Percentiles rank a stretch among this genome's conserved stretches.
These are phyloP conservation scores for Cinnamomum chago DNA, from an alignment of 164 flowering plant genomes.

Conservation along the genomic window DNA sequence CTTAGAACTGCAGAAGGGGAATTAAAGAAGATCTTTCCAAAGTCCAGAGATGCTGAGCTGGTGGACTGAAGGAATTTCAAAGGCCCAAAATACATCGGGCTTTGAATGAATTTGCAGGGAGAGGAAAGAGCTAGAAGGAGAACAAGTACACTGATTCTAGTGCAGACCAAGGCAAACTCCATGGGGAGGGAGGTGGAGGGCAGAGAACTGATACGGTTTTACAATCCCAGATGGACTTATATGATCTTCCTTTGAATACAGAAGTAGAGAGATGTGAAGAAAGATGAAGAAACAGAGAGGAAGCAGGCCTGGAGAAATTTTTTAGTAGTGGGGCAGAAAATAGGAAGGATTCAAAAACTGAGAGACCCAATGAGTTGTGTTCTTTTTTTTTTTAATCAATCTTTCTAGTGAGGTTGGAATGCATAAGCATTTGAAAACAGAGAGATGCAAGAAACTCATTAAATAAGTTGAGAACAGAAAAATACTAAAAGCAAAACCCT, in stretches of 20 bases:
- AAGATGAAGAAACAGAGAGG: not conserved
- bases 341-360: not conserved
- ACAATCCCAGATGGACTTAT: not conserved
- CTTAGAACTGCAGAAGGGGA: conserved; percentile 29
- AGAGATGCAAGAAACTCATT: not conserved
- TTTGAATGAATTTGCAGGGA: conserved; percentile 30
- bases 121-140: conserved; percentile 25
- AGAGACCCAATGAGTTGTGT: not conserved
- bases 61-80: conserved; percentile 25
- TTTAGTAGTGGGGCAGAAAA: not conserved
- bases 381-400: not conserved
- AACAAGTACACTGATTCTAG: conserved; percentile 19
- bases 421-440: not conserved
- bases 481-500: not conserved
- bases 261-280: not conserved
- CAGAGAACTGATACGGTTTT: conserved; percentile 3
- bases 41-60: conserved; percentile 24
- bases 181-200: not conserved
- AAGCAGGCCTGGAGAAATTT: too few species aligned
- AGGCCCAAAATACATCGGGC: conserved; percentile 34
- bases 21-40: conserved; percentile 30
- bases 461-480: not conserved
- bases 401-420: not conserved
- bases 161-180: conserved; percentile 25
- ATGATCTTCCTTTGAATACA: not conserved